Evolutionary conservation across 2,329 filamentous ascomycete species (phyloP).

Genomic region (Epichloe glyceriae): DNA sequence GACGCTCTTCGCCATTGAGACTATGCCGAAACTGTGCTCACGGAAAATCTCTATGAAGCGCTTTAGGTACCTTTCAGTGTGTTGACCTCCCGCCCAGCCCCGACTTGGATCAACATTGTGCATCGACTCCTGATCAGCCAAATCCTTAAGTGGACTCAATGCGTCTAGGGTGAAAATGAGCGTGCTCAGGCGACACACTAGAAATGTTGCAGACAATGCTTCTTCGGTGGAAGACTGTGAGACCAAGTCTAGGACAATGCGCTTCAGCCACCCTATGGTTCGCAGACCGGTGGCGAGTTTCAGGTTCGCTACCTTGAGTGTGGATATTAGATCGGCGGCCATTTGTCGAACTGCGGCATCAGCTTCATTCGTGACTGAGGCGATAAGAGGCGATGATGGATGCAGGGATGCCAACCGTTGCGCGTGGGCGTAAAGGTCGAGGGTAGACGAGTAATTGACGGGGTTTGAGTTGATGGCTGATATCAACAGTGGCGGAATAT

Average conservation of each 20-base stretch:
- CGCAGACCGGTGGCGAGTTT: conserved; percentile 85
- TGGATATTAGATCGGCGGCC: conserved; percentile 68
- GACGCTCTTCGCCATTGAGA: conserved; percentile 87
- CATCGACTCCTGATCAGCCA: conserved; percentile 72
- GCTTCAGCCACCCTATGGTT: conserved; percentile 79
- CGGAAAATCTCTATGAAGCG: conserved; percentile 95
- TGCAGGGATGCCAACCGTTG: conserved; percentile 74
- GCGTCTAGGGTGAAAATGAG: conserved; percentile 70
- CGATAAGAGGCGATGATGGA: conserved; percentile 62
- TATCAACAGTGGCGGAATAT: conserved; percentile 73
- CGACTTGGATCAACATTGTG: conserved; percentile 30
- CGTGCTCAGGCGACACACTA: conserved; percentile 73
- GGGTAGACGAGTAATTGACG: conserved; percentile 72
- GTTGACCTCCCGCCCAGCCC: conserved; percentile 61
- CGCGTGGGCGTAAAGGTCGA: conserved; percentile 91
- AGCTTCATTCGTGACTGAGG: conserved; percentile 61
- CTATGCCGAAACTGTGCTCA: conserved; percentile 91
- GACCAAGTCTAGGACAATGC: conserved; percentile 66
- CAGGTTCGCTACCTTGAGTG: conserved; percentile 62
- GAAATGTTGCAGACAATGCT: conserved; percentile 67
- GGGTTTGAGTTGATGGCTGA: conserved; percentile 56
- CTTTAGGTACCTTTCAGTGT: conserved; percentile 89
- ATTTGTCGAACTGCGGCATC: conserved; percentile 82
- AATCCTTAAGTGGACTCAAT: conserved; percentile 68
- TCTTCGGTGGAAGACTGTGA: conserved; percentile 37